These are phyloP conservation scores for Penicillium steckii DNA, from an alignment of 495 filamentous ascomycete species.

Conservation along the genomic window DNA sequence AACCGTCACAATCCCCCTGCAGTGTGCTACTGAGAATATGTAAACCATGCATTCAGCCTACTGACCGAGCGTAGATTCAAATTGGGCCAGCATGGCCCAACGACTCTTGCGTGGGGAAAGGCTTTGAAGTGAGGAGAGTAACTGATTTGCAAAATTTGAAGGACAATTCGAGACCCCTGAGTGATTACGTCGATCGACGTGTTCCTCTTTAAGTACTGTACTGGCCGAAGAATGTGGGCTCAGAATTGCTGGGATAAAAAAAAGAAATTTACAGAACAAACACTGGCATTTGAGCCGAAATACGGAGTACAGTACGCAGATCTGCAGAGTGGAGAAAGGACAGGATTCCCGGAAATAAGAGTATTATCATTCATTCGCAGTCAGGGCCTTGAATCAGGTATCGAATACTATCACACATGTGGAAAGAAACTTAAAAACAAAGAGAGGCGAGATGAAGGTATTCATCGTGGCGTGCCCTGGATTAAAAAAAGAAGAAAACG, in stretches of 20 bases:
- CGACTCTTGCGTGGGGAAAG: no score
- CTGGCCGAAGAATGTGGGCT: no score
- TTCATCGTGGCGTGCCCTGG: background rate
- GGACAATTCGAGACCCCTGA: no score
- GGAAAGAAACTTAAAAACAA: slow-evolving; percentile 7
- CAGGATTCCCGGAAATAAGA: background rate
- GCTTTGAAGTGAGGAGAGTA: no score
- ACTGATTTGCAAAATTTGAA: no score
- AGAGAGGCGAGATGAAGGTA: background rate
- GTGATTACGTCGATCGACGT: no score
- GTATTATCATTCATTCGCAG: slow-evolving; percentile 14
- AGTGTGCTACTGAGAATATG: no score
- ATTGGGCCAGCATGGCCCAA: background rate
- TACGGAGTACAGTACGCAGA: background rate
- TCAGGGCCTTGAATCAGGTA: slow-evolving; percentile 9
- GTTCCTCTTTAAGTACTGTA: no score
- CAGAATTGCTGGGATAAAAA: no score
- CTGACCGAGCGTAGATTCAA: slow-evolving; percentile 4
- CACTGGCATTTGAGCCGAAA: no score
- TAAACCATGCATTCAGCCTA: background rate
- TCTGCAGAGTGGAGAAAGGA: no score
- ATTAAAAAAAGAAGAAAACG: background rate
- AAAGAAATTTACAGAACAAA: no score
- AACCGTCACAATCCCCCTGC: background rate
- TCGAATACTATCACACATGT: slow-evolving; percentile 16